Evolutionary conservation across 2,329 filamentous ascomycete species (phyloP).

Genomic region (Diaporthe sp.): DNA sequence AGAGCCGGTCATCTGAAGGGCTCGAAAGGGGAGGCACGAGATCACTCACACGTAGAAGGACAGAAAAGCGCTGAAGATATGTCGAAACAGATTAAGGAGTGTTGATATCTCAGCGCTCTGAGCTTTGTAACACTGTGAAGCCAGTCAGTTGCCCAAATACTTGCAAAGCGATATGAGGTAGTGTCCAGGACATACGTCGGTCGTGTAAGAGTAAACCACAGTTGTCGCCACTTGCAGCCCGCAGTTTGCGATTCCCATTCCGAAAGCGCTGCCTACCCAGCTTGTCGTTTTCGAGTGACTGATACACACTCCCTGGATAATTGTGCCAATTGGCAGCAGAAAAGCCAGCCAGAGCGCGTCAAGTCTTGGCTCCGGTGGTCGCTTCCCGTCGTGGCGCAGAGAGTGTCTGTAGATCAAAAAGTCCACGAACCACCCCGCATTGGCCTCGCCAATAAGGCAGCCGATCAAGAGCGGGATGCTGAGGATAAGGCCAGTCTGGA

Average conservation of each 20-base stretch:
- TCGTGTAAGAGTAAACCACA: constrained; percentile 47
- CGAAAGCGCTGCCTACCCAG: constrained; percentile 48
- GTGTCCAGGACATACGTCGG: constrained; percentile 38
- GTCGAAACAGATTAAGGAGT: constrained; percentile 46
- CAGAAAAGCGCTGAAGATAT: constrained; percentile 45
- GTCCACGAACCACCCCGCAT: constrained; percentile 43
- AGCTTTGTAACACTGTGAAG: constrained; percentile 44
- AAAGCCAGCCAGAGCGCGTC: constrained; percentile 44
- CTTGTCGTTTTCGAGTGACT: constrained; percentile 44
- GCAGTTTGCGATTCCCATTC: constrained; percentile 47
- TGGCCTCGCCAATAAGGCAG: constrained; percentile 41
- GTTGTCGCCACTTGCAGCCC: constrained; percentile 49
- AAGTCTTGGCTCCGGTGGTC: constrained; percentile 46
- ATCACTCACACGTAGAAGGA: constrained; percentile 44
- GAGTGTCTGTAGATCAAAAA: constrained; percentile 42
- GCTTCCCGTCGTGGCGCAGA: constrained; percentile 40
- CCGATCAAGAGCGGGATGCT: constrained; percentile 41
- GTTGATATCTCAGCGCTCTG: constrained; percentile 48
- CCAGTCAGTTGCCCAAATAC: background rate
- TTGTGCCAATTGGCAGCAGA: constrained; percentile 40
- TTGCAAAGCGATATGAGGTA: no score
- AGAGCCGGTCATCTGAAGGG: background rate
- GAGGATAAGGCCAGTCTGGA: constrained; percentile 40
- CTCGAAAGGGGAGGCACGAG: background rate
- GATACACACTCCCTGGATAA: constrained; percentile 41